These are phyloP conservation scores for Salix caprea DNA, from an alignment of 345 rosid genomes.

Conservation along the genomic window DNA sequence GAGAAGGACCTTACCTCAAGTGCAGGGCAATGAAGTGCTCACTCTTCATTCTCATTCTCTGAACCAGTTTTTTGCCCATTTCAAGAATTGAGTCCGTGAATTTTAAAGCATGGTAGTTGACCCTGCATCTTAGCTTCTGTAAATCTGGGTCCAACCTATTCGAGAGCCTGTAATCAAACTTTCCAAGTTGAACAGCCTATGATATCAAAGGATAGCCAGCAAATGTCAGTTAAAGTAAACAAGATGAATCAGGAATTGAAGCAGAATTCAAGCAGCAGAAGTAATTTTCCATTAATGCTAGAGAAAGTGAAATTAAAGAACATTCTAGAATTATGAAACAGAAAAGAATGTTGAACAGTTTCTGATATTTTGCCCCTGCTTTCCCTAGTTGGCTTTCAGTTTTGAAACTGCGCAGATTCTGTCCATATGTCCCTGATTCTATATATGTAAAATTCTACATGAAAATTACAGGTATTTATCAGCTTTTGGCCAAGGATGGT, in stretches of 20 bases:
- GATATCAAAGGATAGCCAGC: conserved; percentile 7
- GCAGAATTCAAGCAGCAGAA: not conserved
- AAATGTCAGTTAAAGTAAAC: conserved; percentile 5
- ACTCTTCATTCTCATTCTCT: conserved; percentile 66
- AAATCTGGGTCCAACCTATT: conserved; percentile 61
- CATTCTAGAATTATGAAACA: not conserved
- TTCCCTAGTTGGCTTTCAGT: not conserved
- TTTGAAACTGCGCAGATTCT: not conserved
- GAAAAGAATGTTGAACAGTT: not conserved
- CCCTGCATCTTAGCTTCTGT: conserved; percentile 93
- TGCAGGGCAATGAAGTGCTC: conserved; percentile 77
- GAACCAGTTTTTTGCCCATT: conserved; percentile 61
- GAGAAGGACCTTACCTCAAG: conserved; percentile 50
- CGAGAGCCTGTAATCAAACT: conserved; percentile 87
- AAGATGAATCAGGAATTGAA: not conserved
- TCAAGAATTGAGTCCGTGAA: conserved; percentile 58
- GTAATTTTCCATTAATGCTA: not conserved
- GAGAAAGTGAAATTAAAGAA: not conserved
- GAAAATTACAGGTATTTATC: not conserved
- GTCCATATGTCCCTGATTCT: not conserved
- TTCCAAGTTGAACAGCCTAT: conserved; percentile 85
- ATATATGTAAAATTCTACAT: not conserved
- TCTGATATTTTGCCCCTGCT: not conserved
- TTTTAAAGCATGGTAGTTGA: conserved; percentile 75
- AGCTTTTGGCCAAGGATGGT: not conserved